These are phyloP conservation scores for Ambrosia trifida DNA, from an alignment of 129 eudicot genomes.

Conservation along the genomic window DNA sequence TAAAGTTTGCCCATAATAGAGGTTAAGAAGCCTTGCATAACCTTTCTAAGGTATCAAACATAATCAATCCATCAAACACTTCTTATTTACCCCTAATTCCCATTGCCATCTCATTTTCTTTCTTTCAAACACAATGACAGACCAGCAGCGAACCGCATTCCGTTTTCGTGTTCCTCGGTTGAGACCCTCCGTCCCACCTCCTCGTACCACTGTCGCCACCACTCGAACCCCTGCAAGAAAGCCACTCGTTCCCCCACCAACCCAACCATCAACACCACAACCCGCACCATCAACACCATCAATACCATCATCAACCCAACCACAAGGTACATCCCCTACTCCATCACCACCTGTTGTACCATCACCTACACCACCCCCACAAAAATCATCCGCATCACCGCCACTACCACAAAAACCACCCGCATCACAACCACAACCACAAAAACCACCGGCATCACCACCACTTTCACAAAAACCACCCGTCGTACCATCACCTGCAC, in stretches of 20 bases:
- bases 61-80: slow-evolving; percentile 4
- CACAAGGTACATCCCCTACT: slow-evolving; percentile 4
- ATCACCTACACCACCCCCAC: not conserved
- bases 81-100: slow-evolving; percentile 28
- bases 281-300: not conserved
- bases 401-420: no score
- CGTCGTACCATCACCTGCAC: not conserved
- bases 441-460: not conserved
- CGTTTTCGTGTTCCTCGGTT: slow-evolving; percentile 61
- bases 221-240: slow-evolving; percentile 14
- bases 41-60: slow-evolving; percentile 44
- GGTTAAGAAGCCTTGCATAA: slow-evolving; percentile 28
- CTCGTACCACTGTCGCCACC: slow-evolving; percentile 21
- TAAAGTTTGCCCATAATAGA: slow-evolving; percentile 30
- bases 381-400: no score
- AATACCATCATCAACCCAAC: not conserved
- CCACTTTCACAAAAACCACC: not conserved
- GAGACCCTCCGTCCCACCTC: slow-evolving; percentile 37
- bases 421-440: no score
- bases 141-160: slow-evolving; percentile 47
- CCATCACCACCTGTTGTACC: not conserved
- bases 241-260: not conserved
- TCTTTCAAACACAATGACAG: slow-evolving; percentile 41
- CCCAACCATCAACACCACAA: slow-evolving; percentile 18
- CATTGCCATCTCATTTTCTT: slow-evolving; percentile 15